Base-by-base conservation (phyloP, 1,139 yeast species). In the Torulaspora globosa region DNA sequence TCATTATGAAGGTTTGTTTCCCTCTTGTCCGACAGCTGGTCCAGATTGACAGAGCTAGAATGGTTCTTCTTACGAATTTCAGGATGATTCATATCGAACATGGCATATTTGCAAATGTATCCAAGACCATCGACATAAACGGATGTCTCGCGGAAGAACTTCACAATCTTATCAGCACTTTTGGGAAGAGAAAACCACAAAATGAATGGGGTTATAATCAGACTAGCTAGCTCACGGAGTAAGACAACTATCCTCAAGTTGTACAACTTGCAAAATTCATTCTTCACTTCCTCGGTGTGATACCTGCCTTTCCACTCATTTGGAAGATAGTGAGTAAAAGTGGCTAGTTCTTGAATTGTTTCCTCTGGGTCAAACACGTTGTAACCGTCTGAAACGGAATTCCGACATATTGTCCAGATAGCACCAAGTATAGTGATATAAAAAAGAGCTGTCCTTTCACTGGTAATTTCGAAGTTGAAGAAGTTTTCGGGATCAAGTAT, bases 51-150 rank as follows among this genome's bases (percentile, higher is more conserved):
- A 28, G 42, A 39, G 23, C 40, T 24, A 12, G 36, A 43, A 62
- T 68, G 48, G 72, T 76, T 55, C 76, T 74, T 54, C 28, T 31
- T 39, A 7, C 34, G 29, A n/a, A 31, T 39, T 9, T 30, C 21
- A 7, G 41, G 19, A 4, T 39, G 43, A 15, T 39, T 32, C 29
- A 83, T 79, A 57, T 86, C 85, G 67, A 92, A 94, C 80, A 87
- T 85, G 2, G 98, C 97, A 72, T 82, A 88, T 36, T 87, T 83
- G 62, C 98, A 92, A 30, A 92, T 95, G 59, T 90, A 85, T 0
- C 98, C 99, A 37, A 92, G 70, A 0, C 97, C 97, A 68, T 90
- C 97, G 39, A 90, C 88, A 63, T 90, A 94, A 10, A 89, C 81
- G 9, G 95, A 82, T 56, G 79, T 84, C 51, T 92, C 97, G 47